Conservation (phyloP, 331 rosid genomes). For the Quercus tomentella region DNA sequence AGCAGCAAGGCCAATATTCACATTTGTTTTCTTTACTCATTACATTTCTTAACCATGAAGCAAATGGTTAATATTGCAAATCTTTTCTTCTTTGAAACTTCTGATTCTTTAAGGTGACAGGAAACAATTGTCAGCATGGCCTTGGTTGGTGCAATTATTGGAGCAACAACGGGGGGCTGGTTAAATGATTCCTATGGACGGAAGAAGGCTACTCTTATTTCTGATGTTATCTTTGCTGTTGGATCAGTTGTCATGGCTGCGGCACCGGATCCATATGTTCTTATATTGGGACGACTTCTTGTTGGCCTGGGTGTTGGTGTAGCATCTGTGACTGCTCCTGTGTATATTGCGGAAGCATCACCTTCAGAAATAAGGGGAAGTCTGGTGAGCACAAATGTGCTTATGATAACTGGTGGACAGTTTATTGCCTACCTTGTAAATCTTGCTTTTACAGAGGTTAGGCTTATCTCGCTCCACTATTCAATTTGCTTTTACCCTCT, state of each 20-base stretch:
- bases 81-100: not conserved
- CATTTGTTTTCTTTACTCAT: not conserved
- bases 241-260: constrained; percentile 4
- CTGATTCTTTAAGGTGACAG: not conserved
- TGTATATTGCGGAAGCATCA: constrained; percentile 1
- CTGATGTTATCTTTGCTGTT: not conserved
- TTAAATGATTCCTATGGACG: constrained; percentile 2
- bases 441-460: constrained; percentile 7
- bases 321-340: constrained; percentile 2
- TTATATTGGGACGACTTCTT: not conserved
- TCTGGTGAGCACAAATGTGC: constrained; percentile 2
- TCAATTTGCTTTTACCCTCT: not conserved
- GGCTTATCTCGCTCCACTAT: not conserved
- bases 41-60: not conserved
- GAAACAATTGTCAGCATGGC: constrained; percentile 9
- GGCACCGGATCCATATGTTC: not conserved
- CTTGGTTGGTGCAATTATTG: constrained; percentile 1
- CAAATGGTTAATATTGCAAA: not conserved
- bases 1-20: not conserved
- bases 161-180: not conserved
- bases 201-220: constrained; percentile 2
- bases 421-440: constrained; percentile 2
- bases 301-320: constrained; percentile 2
- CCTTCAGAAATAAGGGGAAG: constrained; percentile 2
- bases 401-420: constrained; percentile 3